Base-by-base conservation (phyloP, 1,284 basidiomycete species). In the Binderoboletus segoi region DNA sequence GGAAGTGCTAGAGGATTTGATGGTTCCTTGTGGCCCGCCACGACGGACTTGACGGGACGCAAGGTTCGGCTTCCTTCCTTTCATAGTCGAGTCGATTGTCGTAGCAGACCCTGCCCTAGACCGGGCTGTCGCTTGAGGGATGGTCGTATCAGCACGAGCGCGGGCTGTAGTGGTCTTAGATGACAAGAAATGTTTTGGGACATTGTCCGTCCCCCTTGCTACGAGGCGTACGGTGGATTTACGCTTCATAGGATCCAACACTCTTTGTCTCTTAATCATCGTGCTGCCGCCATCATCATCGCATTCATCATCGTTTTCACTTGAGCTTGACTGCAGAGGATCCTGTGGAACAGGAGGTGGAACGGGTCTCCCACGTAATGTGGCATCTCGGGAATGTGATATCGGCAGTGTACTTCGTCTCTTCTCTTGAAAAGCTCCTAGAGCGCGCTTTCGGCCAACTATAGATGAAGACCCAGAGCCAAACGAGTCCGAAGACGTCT, bases 401-500 rank as follows among this genome's bases (percentile, higher is more conserved):
- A 30, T 26, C 6, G 42, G 48, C 23, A 52, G 11, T 3, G 47
- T 18, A 33, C 32, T 54, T 15, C 38, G 42, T 26, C 33, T 33
- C 12, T 52, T 62, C 46, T 51, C 51, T 53, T 57, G 59, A 35
- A 54, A 56, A 16, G 45, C 33, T 8, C 55, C 47, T 48, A 57
- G 64, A 37, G 70, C 53, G 8, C 75, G 74, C 51, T 77, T 78
- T 54, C 61, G 69, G 24, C 76, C 72, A 45, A 68, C 69, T 32
- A 73, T 53, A 44, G 75, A 73, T 12, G 69, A 69, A 10, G 73
- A 69, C 28, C 65, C 69, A 30, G 81, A 78, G 6, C 69, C 69
- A 15, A 69, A 65, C 6, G 80, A 81, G 43, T 77, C 75, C 12
- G 82, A 77, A 26, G 77, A 77, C 7, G 74, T 74, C 26, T 75